phyloP scores from a whole-genome alignment of 139 green algal genomes.

The Tetradesmus lagerheimii region DNA sequence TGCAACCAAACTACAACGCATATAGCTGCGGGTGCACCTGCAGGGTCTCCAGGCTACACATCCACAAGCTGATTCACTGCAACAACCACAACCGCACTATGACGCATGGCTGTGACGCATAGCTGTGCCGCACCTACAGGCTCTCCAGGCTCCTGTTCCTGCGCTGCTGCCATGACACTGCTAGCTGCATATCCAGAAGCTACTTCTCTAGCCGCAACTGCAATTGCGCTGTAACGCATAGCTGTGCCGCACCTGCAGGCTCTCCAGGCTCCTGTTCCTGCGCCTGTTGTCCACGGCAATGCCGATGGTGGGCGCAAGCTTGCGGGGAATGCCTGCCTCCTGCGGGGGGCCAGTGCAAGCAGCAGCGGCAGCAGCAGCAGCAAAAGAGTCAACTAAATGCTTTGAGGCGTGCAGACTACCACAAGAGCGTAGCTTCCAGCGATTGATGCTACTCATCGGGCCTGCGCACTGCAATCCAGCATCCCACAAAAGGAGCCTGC shows the following conservation, averaged over 20 bases:
- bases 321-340: conserved; percentile 95
- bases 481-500: too few relatives aligned
- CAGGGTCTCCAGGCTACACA: conserved; percentile 94
- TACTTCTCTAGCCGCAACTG: background rate
- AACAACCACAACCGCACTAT: too few relatives aligned
- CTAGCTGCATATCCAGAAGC: background rate
- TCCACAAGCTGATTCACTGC: conserved; percentile 55
- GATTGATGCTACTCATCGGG: too few relatives aligned
- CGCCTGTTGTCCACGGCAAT: conserved; percentile 98
- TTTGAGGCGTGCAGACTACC: background rate
- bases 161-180: conserved; percentile 73
- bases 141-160: conserved; percentile 94
- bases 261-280: conserved; percentile 94
- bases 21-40: conserved; percentile 66
- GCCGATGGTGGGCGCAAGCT: conserved; percentile 95
- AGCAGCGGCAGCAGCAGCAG: conserved; percentile 17
- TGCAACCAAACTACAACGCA: background rate
- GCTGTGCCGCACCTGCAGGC: conserved; percentile 81
- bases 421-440: too few relatives aligned
- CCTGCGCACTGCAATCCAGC: too few relatives aligned
- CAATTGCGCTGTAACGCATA: background rate
- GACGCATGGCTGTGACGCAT: background rate
- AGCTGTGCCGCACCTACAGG: conserved; percentile 79
- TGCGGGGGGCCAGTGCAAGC: conserved; percentile 51
- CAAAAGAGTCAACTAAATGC: background rate